Evolutionary conservation across 805 yeast species (phyloP).

Genomic region (Scheffersomyces coipomensis): DNA sequence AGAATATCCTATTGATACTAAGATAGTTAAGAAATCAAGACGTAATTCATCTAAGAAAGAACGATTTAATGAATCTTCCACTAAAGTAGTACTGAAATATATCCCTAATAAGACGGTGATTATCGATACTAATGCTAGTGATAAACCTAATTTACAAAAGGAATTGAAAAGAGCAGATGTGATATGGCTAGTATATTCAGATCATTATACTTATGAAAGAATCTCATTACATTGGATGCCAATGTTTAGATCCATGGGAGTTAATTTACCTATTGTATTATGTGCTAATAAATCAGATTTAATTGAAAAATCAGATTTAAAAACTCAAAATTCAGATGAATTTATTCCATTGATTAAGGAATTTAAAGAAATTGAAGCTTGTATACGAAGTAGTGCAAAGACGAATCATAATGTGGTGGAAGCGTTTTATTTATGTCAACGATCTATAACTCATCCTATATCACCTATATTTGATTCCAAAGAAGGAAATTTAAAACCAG

Average conservation of each 20-base stretch:
- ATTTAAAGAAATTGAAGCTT: constrained; percentile 91
- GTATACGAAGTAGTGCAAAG: constrained; percentile 85
- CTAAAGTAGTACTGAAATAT: constrained; percentile 21
- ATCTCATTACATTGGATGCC: constrained; percentile 94
- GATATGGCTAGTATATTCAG: constrained; percentile 91
- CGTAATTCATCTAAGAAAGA: neutral
- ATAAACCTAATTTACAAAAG: constrained; percentile 55
- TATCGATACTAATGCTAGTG: constrained; percentile 77
- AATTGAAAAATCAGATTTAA: constrained; percentile 46
- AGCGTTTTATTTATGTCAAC: constrained; percentile 87
- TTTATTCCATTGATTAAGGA: constrained; percentile 83
- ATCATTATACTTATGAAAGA: constrained; percentile 91
- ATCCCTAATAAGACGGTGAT: constrained; percentile 58
- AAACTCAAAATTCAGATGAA: constrained; percentile 60
- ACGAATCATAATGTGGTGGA: constrained; percentile 84
- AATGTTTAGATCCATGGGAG: constrained; percentile 86
- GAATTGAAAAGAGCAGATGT: constrained; percentile 87
- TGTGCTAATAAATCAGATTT: constrained; percentile 81
- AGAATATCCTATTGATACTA: constrained; percentile 12
- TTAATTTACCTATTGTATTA: constrained; percentile 87
- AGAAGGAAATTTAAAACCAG: constrained; percentile 75
- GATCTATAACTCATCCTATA: constrained; percentile 90
- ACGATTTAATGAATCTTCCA: constrained; percentile 5
- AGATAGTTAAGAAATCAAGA: constrained; percentile 2
- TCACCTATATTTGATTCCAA: constrained; percentile 93